A percentile compares a stretch with the other conserved stretches of the same genome.
Conservation (phyloP, 2,329 filamentous ascomycete genomes). For the Aspergillus melleus region DNA sequence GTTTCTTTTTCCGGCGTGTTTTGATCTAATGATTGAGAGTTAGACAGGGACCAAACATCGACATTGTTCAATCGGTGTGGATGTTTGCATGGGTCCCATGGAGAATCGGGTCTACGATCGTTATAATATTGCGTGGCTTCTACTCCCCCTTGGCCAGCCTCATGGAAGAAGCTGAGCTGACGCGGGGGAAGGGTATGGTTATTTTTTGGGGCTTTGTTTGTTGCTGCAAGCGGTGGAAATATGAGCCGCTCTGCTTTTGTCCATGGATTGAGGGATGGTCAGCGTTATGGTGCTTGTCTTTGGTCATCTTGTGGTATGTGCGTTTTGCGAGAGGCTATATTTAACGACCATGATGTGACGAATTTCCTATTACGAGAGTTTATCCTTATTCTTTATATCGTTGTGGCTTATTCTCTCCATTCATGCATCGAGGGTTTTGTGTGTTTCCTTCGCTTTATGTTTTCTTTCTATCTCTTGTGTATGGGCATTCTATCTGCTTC, state of each 20-base stretch:
- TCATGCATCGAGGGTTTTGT: conserved; percentile 10
- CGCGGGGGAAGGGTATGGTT: background rate
- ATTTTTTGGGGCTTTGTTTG: conserved; percentile 10
- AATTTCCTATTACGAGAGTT: conserved; percentile 31
- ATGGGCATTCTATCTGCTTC: conserved; percentile 7
- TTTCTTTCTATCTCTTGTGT: conserved; percentile 10
- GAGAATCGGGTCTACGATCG: conserved; percentile 3
- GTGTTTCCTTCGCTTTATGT: conserved; percentile 1
- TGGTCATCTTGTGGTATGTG: conserved; percentile 19
- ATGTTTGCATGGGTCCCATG: background rate
- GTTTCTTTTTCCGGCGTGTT: background rate
- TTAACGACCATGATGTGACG: conserved; percentile 40
- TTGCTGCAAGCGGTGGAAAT: conserved; percentile 15
- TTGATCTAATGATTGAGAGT: background rate
- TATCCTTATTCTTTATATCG: conserved; percentile 20
- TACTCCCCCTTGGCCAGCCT: background rate
- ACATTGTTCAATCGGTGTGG: background rate
- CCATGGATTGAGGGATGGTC: conserved; percentile 17
- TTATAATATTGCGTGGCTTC: conserved; percentile 6
- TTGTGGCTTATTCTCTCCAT: conserved; percentile 16
- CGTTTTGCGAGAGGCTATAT: conserved; percentile 22
- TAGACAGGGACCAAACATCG: conserved; percentile 2
- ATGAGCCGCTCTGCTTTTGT: conserved; percentile 10
- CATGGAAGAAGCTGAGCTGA: background rate
- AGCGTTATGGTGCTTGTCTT: conserved; percentile 20